Conservation (phyloP, 2,329 filamentous ascomycete genomes). For the Cladophialophora bantiana region DNA sequence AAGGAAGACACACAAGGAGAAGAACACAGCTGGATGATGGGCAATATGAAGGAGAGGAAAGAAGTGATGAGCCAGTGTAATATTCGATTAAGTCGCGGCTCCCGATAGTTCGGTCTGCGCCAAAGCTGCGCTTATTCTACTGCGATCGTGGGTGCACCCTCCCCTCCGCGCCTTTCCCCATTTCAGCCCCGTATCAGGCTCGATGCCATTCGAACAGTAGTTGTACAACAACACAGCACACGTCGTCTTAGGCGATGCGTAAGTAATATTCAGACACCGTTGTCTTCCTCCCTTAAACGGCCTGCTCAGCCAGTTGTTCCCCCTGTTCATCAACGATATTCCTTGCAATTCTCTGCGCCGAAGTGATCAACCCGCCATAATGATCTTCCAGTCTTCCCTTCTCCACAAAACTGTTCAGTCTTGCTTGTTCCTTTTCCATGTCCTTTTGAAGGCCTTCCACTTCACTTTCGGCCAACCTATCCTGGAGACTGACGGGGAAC, state of each 20-base stretch:
- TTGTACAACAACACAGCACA: not conserved
- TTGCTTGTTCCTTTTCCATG: conserved; percentile 47
- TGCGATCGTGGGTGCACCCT: not conserved
- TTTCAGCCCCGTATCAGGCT: not conserved
- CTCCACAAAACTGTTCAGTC: conserved; percentile 45
- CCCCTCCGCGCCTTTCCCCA: not conserved
- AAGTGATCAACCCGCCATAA: conserved; percentile 37
- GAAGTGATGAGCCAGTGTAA: not conserved
- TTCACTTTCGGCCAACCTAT: conserved; percentile 31
- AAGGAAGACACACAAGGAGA: too few relatives aligned
- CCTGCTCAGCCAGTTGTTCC: conserved; percentile 29
- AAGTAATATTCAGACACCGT: not conserved
- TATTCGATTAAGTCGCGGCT: not conserved
- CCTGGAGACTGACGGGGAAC: conserved; percentile 30
- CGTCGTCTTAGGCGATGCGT: not conserved
- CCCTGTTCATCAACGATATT: conserved; percentile 31
- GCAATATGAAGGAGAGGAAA: not conserved
- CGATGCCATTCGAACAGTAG: not conserved
- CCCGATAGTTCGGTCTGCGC: not conserved
- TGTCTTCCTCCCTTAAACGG: not conserved
- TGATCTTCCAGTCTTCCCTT: conserved; percentile 42
- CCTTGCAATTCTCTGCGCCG: conserved; percentile 32
- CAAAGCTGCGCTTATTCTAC: not conserved
- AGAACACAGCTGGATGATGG: too few relatives aligned
- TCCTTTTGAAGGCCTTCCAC: conserved; percentile 35